phyloP scores from a whole-genome alignment of 352 stramenopile species.

The Pythium sp. region DNA sequence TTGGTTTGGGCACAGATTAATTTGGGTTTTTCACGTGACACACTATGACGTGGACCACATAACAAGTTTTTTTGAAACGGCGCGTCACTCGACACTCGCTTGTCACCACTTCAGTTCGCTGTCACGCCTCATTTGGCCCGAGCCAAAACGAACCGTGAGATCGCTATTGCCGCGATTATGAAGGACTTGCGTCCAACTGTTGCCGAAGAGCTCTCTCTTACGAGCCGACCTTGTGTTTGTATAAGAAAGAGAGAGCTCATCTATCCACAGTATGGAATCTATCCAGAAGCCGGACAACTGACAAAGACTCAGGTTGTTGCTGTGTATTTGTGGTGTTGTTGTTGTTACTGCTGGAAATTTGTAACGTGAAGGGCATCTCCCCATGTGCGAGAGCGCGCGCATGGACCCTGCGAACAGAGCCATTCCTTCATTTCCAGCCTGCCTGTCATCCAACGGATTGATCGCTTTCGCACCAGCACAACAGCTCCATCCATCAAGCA shows the following conservation, averaged over 20 bases:
- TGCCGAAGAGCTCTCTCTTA: neutral
- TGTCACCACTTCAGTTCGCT: conserved; percentile 9
- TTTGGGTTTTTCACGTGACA: neutral
- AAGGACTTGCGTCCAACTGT: conserved; percentile 11
- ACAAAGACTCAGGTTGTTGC: neutral
- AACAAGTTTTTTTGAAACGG: neutral
- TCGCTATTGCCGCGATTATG: neutral
- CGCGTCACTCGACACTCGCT: conserved; percentile 2
- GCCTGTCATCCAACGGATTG: neutral
- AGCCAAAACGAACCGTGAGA: neutral
- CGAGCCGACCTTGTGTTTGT: neutral
- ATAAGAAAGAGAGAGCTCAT: neutral
- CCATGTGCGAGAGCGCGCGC: neutral
- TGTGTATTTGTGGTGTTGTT: neutral
- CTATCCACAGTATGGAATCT: neutral
- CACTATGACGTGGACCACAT: neutral
- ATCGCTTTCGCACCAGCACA: neutral
- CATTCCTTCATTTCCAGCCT: conserved; percentile 1
- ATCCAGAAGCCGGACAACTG: neutral
- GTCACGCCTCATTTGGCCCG: neutral
- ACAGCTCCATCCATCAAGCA: neutral
- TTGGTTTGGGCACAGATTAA: neutral
- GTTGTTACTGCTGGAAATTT: neutral
- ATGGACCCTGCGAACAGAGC: conserved; percentile 1
- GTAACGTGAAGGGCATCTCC: conserved; percentile 5